These are phyloP conservation scores for Neltuma alba DNA, from an alignment of 306 rosid genomes.

Conservation along the genomic window DNA sequence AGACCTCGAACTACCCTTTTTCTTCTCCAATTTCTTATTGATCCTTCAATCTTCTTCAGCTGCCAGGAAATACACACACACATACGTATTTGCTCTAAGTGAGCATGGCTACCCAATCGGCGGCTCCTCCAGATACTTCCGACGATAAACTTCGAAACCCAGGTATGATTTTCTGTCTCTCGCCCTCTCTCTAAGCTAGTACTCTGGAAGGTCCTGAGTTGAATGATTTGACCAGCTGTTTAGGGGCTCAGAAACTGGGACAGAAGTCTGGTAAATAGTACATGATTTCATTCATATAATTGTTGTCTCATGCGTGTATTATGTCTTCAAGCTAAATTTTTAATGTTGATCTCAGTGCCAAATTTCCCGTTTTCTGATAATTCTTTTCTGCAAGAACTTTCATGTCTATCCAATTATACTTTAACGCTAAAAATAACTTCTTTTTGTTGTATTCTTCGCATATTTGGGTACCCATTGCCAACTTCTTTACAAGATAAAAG, in stretches of 20 bases:
- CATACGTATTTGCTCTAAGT: not conserved
- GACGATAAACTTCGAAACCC: conserved; percentile 40
- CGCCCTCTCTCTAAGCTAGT: not conserved
- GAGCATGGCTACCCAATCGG: conserved; percentile 47
- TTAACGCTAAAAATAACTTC: not conserved
- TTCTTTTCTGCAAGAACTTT: not conserved
- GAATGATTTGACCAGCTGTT: not conserved
- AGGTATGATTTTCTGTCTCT: conserved; percentile 32
- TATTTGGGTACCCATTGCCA: not conserved
- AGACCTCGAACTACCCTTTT: conserved; percentile 4
- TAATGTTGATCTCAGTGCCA: not conserved
- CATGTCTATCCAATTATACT: not conserved
- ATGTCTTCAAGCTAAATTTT: not conserved
- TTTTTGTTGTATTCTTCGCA: not conserved
- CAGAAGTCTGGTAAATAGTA: not conserved
- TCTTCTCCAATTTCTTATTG: not conserved
- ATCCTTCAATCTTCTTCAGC: conserved; percentile 1
- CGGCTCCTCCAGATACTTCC: conserved; percentile 35
- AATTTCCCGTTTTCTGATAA: not conserved
- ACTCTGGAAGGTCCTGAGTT: not conserved
- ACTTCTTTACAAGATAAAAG: not conserved
- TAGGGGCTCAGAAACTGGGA: not conserved
- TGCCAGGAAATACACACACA: too few relatives aligned
- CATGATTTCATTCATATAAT: not conserved
- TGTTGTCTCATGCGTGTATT: not conserved